Conservation (phyloP, 169 alveolate genomes). For the Cystoisospora suis region DNA sequence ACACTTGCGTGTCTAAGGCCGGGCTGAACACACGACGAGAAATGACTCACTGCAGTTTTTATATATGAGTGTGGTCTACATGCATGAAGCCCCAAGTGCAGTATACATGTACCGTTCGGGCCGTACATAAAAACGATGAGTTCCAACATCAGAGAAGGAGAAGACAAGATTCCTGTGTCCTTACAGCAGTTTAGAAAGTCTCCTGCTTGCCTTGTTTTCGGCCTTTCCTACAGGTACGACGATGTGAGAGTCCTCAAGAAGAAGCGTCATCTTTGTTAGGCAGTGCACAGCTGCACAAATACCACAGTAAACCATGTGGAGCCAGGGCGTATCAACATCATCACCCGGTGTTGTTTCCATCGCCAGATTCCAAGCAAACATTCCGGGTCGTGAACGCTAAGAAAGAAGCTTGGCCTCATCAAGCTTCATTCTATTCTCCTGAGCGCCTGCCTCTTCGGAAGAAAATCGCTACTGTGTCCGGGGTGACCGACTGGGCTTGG, state of each 20-base stretch:
- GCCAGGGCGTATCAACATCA: too few species aligned
- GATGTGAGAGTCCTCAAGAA: neutral
- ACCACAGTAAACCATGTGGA: too few species aligned
- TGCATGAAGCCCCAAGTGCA: neutral
- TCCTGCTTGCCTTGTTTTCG: neutral
- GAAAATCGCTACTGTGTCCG: too few species aligned
- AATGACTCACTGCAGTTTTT: neutral
- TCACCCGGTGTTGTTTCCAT: too few species aligned
- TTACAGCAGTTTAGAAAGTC: conserved; percentile 19
- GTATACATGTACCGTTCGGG: neutral
- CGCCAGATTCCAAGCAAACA: too few species aligned
- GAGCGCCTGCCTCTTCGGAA: too few species aligned
- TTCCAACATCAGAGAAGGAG: neutral
- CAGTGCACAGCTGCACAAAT: neutral
- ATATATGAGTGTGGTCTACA: neutral
- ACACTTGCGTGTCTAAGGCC: neutral
- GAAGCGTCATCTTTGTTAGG: neutral
- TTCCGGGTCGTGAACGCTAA: too few species aligned
- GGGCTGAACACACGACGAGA: neutral
- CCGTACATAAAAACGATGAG: neutral
- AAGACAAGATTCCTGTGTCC: neutral
- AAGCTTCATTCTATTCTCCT: too few species aligned
- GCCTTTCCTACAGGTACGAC: neutral
- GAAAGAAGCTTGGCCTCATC: too few species aligned
- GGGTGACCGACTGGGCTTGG: too few species aligned